Conservation (phyloP, 2,329 filamentous ascomycete genomes). For the Chaetomiaceae sp. region DNA sequence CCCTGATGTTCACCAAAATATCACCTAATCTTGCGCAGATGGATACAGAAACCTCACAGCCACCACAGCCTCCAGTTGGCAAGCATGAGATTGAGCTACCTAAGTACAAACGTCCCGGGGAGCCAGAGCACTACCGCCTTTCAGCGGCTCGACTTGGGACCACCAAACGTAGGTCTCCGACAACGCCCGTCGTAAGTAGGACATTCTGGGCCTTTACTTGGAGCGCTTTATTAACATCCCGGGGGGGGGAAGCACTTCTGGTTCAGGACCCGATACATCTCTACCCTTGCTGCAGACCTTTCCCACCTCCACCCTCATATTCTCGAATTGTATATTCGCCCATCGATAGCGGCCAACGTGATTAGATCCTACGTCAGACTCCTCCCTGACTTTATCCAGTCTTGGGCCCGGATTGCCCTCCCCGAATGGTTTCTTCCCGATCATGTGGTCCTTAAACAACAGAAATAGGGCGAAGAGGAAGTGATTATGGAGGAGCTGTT, state of each 20-base stretch:
- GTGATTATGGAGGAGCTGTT: neutral
- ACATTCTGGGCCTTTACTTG: neutral
- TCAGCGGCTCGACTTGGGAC: neutral
- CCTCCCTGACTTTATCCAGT: neutral
- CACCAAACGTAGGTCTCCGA: neutral
- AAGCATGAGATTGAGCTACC: neutral
- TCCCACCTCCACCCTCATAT: neutral
- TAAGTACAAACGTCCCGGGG: neutral
- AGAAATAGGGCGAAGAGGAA: conserved; percentile 2
- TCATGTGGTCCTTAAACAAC: neutral
- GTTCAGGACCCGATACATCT: neutral
- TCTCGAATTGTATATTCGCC: neutral
- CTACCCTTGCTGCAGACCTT: neutral
- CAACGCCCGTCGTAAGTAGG: neutral
- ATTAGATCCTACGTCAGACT: neutral
- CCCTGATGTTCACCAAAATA: too few relatives aligned
- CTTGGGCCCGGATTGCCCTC: neutral
- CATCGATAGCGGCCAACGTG: neutral
- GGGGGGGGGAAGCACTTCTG: neutral
- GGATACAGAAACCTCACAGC: neutral
- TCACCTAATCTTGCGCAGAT: neutral
- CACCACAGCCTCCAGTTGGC: neutral
- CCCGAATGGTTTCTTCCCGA: conserved; percentile 1
- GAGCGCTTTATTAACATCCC: neutral
- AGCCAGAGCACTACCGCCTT: neutral